Evolutionary conservation across 2,329 filamentous ascomycete genomes (phyloP).

Genomic region (Hymenoscyphus occultus): DNA sequence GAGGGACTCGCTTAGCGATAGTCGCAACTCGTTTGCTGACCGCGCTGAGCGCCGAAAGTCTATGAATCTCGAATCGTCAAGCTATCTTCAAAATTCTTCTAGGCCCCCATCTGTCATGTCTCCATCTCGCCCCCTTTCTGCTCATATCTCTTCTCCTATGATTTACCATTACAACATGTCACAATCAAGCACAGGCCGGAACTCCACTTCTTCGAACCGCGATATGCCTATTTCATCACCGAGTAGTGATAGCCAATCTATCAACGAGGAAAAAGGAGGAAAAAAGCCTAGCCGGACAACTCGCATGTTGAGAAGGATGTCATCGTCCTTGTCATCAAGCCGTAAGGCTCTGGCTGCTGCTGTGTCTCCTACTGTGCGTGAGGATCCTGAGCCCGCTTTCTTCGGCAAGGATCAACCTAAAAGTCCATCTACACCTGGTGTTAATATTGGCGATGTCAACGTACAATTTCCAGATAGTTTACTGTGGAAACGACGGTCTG

Average conservation of each 20-base stretch:
- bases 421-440: slow-evolving; percentile 37
- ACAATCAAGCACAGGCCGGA: slow-evolving; percentile 62
- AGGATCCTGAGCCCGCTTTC: slow-evolving; percentile 38
- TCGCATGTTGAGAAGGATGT: slow-evolving; percentile 64
- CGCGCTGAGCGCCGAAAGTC: slow-evolving; percentile 42
- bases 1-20: slow-evolving; percentile 54
- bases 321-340: slow-evolving; percentile 49
- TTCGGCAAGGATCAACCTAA: slow-evolving; percentile 34
- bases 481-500: slow-evolving; percentile 90
- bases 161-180: slow-evolving; percentile 47
- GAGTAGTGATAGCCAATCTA: slow-evolving; percentile 40
- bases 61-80: slow-evolving; percentile 44
- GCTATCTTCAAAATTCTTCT: slow-evolving; percentile 43
- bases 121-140: slow-evolving; percentile 46
- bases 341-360: slow-evolving; percentile 38
- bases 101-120: slow-evolving; percentile 43
- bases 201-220: slow-evolving; percentile 45
- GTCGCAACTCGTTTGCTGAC: slow-evolving; percentile 46
- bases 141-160: slow-evolving; percentile 41
- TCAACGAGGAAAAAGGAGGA: slow-evolving; percentile 50
- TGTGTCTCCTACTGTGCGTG: slow-evolving; percentile 36
- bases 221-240: slow-evolving; percentile 38
- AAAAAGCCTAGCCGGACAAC: slow-evolving; percentile 45
- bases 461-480: slow-evolving; percentile 96
- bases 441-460: slow-evolving; percentile 72